Percentiles rank a stretch among this genome's conserved stretches.
Evolutionary conservation across 768 basidiomycete species (phyloP).

Genomic region (Auriscalpium orientale): DNA sequence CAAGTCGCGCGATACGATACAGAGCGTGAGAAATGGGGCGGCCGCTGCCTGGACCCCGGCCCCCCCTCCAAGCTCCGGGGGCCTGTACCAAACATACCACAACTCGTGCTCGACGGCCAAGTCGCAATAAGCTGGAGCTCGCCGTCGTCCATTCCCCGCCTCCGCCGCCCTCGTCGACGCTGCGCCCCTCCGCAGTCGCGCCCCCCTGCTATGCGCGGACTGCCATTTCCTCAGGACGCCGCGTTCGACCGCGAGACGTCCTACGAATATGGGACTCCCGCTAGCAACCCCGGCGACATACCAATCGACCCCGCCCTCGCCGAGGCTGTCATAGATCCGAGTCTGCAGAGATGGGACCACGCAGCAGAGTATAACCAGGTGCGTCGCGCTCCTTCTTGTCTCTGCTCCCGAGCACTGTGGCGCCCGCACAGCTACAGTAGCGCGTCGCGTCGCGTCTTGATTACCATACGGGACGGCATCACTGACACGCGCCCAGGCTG

Average conservation of each 20-base stretch:
- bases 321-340: slow-evolving; percentile 45
- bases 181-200: neutral
- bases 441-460: slow-evolving; percentile 67
- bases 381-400: slow-evolving; percentile 19
- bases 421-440: slow-evolving; percentile 22
- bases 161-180: neutral
- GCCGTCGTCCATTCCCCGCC: slow-evolving; percentile 1
- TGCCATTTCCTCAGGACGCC: slow-evolving; percentile 45
- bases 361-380: slow-evolving; percentile 26
- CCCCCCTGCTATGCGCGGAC: slow-evolving; percentile 43
- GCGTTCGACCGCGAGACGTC: slow-evolving; percentile 47
- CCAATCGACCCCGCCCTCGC: slow-evolving; percentile 76
- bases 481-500: slow-evolving; percentile 4
- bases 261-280: slow-evolving; percentile 53
- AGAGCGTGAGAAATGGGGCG: too few species aligned
- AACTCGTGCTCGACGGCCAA: slow-evolving; percentile 16
- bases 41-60: too few species aligned
- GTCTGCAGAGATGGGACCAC: slow-evolving; percentile 28
- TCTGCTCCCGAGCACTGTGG: slow-evolving; percentile 14
- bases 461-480: neutral
- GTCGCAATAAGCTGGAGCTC: slow-evolving; percentile 13
- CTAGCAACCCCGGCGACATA: slow-evolving; percentile 49
- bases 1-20: too few species aligned
- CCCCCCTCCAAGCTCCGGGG: neutral
- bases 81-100: slow-evolving; percentile 10